Base-by-base conservation (phyloP, 352 stramenopile species). In the Phytophthora tubulina region DNA sequence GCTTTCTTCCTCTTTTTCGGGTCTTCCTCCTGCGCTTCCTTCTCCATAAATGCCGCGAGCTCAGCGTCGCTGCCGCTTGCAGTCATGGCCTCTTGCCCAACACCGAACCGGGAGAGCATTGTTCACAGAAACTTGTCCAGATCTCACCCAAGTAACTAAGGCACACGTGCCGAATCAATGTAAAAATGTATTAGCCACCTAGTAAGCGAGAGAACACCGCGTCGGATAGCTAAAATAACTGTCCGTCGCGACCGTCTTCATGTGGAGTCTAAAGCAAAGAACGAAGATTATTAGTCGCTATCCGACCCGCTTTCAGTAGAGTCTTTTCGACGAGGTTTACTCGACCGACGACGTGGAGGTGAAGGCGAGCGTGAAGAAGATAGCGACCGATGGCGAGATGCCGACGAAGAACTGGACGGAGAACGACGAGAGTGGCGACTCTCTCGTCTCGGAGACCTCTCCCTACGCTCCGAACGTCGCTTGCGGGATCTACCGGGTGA, bases 11-110 rank as follows among this genome's bases (percentile, higher is more conserved):
- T 80, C 62, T 84, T 83, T 49, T 73, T 73, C 21, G 60, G 45
- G 3, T 86, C 68, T 10, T 60, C 74, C 36, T 82, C 78, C 14
- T 75, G 61, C 8, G 67, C 70, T 66, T 90, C 82, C 44, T 83
- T 82, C n/a, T 66, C 72, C 9, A 92, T 53, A 62, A 92, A 92
- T 32, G 66, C 75, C 0, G 86, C 82, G 9, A 92, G 50, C 42
- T 89, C 84, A 7, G 73, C 73, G 39, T 85, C 79, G 32, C 65
- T 78, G 9, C 63, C 63, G n/a, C 69, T 76, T 45, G 69, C 69
- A 50, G 57, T 66, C 17, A 57, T 13, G 9, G 38, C 51, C 0
- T 76, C 69, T 9, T 69, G 56, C 4, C 45, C 57, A 35, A 62
- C 42, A 27, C 64, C 63, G 52, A 76, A 65, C 41, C 56, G 42